A percentile compares a stretch with the other conserved stretches of the same genome.
Conservation (phyloP, 2,329 filamentous ascomycete species). For the Ceratocystis albifundus region DNA sequence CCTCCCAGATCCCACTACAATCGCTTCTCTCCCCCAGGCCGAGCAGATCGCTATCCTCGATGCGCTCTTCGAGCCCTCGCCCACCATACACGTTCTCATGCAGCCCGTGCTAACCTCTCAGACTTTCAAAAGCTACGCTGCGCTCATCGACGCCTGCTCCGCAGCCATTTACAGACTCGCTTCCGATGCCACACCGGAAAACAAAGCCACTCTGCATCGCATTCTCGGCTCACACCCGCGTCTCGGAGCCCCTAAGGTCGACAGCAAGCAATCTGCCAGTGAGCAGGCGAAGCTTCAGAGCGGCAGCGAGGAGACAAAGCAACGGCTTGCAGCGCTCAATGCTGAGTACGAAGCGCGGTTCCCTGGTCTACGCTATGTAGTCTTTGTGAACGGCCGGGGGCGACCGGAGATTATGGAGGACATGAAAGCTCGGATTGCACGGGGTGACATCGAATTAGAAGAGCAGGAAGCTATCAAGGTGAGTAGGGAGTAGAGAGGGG, state of each 20-base stretch:
- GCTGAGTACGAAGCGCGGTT: slow-evolving; percentile 67
- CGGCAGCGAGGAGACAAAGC: slow-evolving; percentile 44
- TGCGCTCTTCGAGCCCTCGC: slow-evolving; percentile 72
- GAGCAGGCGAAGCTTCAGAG: slow-evolving; percentile 68
- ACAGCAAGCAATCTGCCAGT: slow-evolving; percentile 66
- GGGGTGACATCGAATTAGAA: slow-evolving; percentile 55
- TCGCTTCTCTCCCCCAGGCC: slow-evolving; percentile 45
- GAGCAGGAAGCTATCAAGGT: slow-evolving; percentile 64
- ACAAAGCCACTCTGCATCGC: slow-evolving; percentile 45
- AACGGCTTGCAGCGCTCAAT: slow-evolving; percentile 53
- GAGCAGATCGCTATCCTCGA: slow-evolving; percentile 53
- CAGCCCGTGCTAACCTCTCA: slow-evolving; percentile 49
- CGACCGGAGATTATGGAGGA: slow-evolving; percentile 67
- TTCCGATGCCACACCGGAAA: slow-evolving; percentile 41
- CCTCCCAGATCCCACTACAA: slow-evolving; percentile 33
- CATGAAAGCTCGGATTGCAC: slow-evolving; percentile 62
- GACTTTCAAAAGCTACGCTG: slow-evolving; percentile 54
- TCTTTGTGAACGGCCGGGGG: slow-evolving; percentile 76
- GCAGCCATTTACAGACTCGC: slow-evolving; percentile 40
- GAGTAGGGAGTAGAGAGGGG: slow-evolving; percentile 27
- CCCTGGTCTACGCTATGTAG: slow-evolving; percentile 75
- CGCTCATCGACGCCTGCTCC: slow-evolving; percentile 57
- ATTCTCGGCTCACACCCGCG: slow-evolving; percentile 76
- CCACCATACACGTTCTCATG: slow-evolving; percentile 59
- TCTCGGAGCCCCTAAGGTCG: slow-evolving; percentile 67